These are phyloP conservation scores for Golovinomyces cichoracearum DNA, from an alignment of 2,329 filamentous ascomycete species.

Conservation along the genomic window DNA sequence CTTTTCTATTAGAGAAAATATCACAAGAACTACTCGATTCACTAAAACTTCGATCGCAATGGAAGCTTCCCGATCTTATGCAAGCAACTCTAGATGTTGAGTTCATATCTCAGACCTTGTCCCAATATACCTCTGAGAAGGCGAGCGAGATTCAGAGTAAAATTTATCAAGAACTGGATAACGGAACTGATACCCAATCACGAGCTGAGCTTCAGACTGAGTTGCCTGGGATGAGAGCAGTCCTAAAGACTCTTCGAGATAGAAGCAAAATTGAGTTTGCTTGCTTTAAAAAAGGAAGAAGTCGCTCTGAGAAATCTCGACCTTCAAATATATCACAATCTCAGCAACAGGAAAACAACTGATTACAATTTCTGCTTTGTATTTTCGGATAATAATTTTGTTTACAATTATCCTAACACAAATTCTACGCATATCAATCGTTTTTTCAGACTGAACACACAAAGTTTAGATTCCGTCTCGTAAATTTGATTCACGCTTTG, in stretches of 20 bases:
- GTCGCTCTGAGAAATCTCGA: neutral
- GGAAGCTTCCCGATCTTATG: slow-evolving; percentile 62
- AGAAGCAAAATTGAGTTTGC: slow-evolving; percentile 64
- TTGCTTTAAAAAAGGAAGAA: slow-evolving; percentile 40
- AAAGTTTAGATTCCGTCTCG: too few relatives aligned
- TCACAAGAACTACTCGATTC: slow-evolving; percentile 57
- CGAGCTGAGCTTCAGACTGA: slow-evolving; percentile 58
- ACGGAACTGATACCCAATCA: slow-evolving; percentile 68
- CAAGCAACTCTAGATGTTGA: slow-evolving; percentile 94
- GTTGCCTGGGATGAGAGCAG: slow-evolving; percentile 64
- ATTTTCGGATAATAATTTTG: too few relatives aligned
- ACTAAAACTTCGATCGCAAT: slow-evolving; percentile 40
- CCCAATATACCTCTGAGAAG: slow-evolving; percentile 63
- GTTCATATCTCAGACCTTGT: slow-evolving; percentile 82
- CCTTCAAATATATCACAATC: neutral
- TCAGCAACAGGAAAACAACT: neutral
- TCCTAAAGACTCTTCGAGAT: slow-evolving; percentile 63
- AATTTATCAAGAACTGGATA: slow-evolving; percentile 78
- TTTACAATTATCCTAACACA: too few relatives aligned
- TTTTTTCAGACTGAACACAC: too few relatives aligned
- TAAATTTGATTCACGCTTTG: too few relatives aligned
- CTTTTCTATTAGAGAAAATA: slow-evolving; percentile 61
- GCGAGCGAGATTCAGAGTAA: slow-evolving; percentile 61
- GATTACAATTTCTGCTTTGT: too few relatives aligned
- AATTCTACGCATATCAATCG: too few relatives aligned